Percentiles rank a stretch among this genome's conserved stretches.
These are phyloP conservation scores for Polygonum maritimum DNA, from an alignment of 148 eudicot species.

Conservation along the genomic window DNA sequence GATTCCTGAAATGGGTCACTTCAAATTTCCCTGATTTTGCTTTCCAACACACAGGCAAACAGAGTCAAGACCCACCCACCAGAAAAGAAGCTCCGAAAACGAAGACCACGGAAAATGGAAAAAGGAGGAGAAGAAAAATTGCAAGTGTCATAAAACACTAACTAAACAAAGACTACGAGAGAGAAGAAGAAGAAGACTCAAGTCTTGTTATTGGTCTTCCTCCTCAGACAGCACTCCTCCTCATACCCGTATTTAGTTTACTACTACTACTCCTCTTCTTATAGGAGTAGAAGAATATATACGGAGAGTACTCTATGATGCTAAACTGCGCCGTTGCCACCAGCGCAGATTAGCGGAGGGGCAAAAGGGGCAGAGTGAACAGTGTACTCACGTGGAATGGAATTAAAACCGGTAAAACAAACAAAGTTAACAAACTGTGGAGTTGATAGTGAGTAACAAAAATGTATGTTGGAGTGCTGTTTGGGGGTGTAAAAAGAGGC, in stretches of 20 bases:
- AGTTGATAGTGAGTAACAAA: not conserved
- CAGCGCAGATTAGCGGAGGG: not conserved
- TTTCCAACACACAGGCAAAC: not conserved
- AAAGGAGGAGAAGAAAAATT: not conserved
- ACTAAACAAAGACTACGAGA: not conserved
- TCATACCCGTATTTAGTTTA: not conserved
- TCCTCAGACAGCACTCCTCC: conserved; percentile 9
- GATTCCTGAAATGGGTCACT: conserved; percentile 25
- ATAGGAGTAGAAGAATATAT: not conserved
- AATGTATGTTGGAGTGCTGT: no score
- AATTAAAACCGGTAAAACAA: not conserved
- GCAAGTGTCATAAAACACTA: not conserved
- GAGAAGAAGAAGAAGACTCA: no score
- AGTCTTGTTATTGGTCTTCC: conserved; percentile 5
- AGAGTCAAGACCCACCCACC: not conserved
- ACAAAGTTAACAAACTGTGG: not conserved
- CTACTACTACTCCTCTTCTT: not conserved
- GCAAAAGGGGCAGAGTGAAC: not conserved
- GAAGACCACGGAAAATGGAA: not conserved
- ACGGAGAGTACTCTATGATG: no score
- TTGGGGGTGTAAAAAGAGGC: no score
- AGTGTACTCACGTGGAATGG: conserved; percentile 1
- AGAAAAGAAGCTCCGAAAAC: not conserved
- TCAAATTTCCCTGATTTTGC: not conserved
- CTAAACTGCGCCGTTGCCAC: not conserved